Conservation (phyloP, 2,329 filamentous ascomycete species). For the Berkeleyomyces basicola region DNA sequence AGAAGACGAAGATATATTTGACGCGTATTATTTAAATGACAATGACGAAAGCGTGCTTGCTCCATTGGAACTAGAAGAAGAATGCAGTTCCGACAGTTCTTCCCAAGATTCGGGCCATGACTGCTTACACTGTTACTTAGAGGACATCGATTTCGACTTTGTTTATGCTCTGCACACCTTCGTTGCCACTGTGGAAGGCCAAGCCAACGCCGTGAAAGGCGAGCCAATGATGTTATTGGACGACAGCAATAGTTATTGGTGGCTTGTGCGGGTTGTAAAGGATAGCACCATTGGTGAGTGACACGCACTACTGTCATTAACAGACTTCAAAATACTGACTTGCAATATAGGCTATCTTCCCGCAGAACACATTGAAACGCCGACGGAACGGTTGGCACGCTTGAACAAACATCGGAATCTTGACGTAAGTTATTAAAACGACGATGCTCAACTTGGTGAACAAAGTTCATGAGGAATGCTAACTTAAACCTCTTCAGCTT, state of each 20-base stretch:
- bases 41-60: slow-evolving; percentile 21
- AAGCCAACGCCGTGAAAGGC: slow-evolving; percentile 94
- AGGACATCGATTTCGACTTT: slow-evolving; percentile 99
- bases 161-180: slow-evolving; percentile 97
- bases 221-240: slow-evolving; percentile 98
- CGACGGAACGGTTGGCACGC: slow-evolving; percentile 80
- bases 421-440: slow-evolving; percentile 46
- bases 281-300: slow-evolving; percentile 73
- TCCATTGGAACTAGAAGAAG: slow-evolving; percentile 14
- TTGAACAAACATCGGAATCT: slow-evolving; percentile 97
- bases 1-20: background rate
- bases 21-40: slow-evolving; percentile 27
- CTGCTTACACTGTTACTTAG: slow-evolving; percentile 75
- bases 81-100: slow-evolving; percentile 46
- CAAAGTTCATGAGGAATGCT: background rate
- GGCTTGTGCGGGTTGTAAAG: slow-evolving; percentile 92
- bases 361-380: slow-evolving; percentile 95
- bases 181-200: slow-evolving; percentile 91
- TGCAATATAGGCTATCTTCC: slow-evolving; percentile 62
- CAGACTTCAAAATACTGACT: slow-evolving; percentile 16
- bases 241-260: slow-evolving; percentile 99
- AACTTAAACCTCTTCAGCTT: slow-evolving; percentile 24
- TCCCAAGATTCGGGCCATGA: slow-evolving; percentile 53
- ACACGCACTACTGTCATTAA: background rate
- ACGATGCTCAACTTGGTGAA: background rate